Percentiles rank a stretch among this genome's conserved stretches.
Conservation (phyloP, 2,329 filamentous ascomycete species). For the Ilyonectria sp. region DNA sequence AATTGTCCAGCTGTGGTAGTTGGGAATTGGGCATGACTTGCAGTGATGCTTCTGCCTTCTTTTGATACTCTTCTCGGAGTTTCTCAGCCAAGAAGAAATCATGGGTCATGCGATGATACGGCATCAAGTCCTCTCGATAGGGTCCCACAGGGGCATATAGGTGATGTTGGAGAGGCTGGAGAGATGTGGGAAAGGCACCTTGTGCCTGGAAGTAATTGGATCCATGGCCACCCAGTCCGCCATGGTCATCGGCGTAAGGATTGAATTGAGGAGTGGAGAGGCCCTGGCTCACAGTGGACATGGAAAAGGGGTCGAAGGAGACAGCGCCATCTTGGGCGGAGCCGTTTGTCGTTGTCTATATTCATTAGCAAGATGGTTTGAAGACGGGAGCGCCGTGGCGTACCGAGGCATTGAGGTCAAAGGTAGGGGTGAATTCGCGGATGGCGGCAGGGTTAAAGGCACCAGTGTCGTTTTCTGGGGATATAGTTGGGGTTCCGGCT, state of each 20-base stretch:
- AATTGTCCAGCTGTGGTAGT: slow-evolving; percentile 86
- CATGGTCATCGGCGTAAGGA: slow-evolving; percentile 84
- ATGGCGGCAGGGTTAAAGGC: slow-evolving; percentile 71
- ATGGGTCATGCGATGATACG: slow-evolving; percentile 88
- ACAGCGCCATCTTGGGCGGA: slow-evolving; percentile 60
- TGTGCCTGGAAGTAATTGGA: slow-evolving; percentile 78
- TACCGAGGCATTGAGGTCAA: slow-evolving; percentile 67
- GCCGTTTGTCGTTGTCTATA: slow-evolving; percentile 62
- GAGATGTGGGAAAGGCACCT: slow-evolving; percentile 64
- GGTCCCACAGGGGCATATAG: slow-evolving; percentile 90
- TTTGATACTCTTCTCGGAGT: slow-evolving; percentile 88
- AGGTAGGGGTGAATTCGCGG: slow-evolving; percentile 73
- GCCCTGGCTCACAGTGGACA: slow-evolving; percentile 68
- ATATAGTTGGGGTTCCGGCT: slow-evolving; percentile 57
- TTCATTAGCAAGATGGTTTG: slow-evolving; percentile 13
- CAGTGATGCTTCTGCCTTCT: slow-evolving; percentile 86
- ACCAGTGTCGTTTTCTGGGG: slow-evolving; percentile 60
- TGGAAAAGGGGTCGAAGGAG: slow-evolving; percentile 75
- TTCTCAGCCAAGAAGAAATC: slow-evolving; percentile 94
- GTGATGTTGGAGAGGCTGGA: slow-evolving; percentile 88
- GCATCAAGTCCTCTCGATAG: slow-evolving; percentile 84
- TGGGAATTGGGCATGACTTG: slow-evolving; percentile 86
- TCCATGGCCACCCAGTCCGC: slow-evolving; percentile 68
- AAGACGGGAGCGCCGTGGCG: slow-evolving; percentile 35
- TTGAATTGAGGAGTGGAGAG: slow-evolving; percentile 72